Conservation (phyloP, 169 alveolate genomes). For the Perkinsus olseni region DNA sequence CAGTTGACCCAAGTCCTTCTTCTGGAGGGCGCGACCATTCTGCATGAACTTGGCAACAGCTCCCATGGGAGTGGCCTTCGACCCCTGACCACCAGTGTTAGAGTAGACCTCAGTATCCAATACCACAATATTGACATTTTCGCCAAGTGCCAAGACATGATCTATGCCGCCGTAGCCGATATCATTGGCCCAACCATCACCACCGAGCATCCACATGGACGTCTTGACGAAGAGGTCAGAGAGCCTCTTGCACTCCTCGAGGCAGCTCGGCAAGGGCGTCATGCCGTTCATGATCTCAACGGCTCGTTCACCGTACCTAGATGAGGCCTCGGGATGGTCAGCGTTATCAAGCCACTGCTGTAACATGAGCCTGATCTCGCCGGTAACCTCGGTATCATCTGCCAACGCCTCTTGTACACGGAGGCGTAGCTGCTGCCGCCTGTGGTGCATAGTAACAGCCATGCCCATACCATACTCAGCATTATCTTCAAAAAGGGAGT, state of each 20-base stretch:
- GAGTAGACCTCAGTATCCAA: slow-evolving; percentile 52
- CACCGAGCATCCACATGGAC: slow-evolving; percentile 26
- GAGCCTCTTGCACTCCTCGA: background rate
- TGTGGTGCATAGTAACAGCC: slow-evolving; percentile 26
- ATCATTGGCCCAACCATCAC: slow-evolving; percentile 62
- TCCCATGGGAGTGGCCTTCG: slow-evolving; percentile 54
- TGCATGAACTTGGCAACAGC: slow-evolving; percentile 50
- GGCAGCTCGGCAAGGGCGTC: background rate
- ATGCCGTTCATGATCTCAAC: background rate
- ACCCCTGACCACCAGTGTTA: slow-evolving; percentile 50
- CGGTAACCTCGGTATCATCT: background rate
- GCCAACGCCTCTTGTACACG: background rate
- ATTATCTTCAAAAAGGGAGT: slow-evolving; percentile 53
- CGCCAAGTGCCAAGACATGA: slow-evolving; percentile 33
- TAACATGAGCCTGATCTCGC: background rate
- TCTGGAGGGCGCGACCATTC: slow-evolving; percentile 40
- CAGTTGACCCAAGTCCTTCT: slow-evolving; percentile 46
- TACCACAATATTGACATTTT: slow-evolving; percentile 37
- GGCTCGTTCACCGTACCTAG: background rate
- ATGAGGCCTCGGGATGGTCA: background rate
- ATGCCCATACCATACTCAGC: slow-evolving; percentile 56
- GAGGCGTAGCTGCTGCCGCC: background rate
- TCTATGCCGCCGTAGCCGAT: slow-evolving; percentile 50
- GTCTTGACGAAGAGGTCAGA: background rate
- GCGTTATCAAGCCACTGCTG: background rate